Evolutionary conservation across 1,139 yeast species (phyloP), one percentile per base, ranked within the genome.

Genomic region (Starmera stellimalicola): DNA sequence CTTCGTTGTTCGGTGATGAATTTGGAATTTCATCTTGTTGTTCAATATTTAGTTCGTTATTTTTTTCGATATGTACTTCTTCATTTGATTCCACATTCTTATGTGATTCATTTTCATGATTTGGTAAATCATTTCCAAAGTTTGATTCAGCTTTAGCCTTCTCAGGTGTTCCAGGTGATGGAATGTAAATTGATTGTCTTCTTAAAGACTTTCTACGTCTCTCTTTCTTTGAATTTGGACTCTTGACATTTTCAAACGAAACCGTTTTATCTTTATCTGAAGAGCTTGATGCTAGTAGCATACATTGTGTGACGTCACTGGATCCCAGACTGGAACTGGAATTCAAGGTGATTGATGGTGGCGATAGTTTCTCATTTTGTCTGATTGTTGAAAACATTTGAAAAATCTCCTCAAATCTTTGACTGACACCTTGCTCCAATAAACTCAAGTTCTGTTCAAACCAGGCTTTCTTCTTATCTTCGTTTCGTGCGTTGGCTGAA

Each of bases 341-440:
- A 20, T 18, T 12, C 11, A 28, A 19, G 11, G 30, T 46, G 5
- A 39, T 32, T 5, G 40, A 39, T 5, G 51, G 41, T n/a, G 39
- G 25, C 1, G 53, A 41, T 28, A 63, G 45, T 2, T 62, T 62
- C 37, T 60, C 64, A 28, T 54, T 57, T 18, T 41, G 39, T 40
- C 68, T 51, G 14, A 65, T 48, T 6, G 52, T 47, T 36, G 57
- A 50, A 37, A 70, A 57, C 49, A 61, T 57, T 32, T 55, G 57
- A 27, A 68, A 52, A 33, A 73, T 55, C 22, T 65, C 71, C 22
- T 64, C 65, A 42, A 73, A 63, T 40, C 66, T 59, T 24, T 51
- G 51, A n/a, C 62, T 47, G 5, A 73, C 54, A 4, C 63, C 62
- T 16, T 45, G 47, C 39, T 73, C 77, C 24, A 71, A 53, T 1